A percentile compares a stretch with the other conserved stretches of the same genome.
phyloP scores from a whole-genome alignment of 1,284 basidiomycete species.

The Wolfiporia cocos region DNA sequence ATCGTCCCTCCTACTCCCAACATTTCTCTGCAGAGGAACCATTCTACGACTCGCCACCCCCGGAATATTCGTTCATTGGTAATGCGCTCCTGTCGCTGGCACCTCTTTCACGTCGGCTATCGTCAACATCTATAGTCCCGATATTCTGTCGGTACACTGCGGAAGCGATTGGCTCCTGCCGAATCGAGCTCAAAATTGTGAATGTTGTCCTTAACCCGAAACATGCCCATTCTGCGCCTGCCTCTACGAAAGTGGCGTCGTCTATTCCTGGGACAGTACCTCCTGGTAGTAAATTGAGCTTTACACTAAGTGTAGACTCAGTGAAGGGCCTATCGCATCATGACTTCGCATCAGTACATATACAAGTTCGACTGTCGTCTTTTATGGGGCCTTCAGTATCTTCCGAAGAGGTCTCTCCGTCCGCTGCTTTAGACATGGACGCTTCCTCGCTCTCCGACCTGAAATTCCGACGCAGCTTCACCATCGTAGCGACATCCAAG shows the following conservation, averaged over 20 bases:
- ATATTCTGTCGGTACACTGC: constrained; percentile 91
- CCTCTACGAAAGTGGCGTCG: constrained; percentile 65
- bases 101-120: constrained; percentile 74
- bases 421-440: constrained; percentile 70
- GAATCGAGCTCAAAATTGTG: constrained; percentile 75
- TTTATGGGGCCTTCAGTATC: constrained; percentile 66
- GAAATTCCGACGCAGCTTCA: constrained; percentile 76
- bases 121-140: constrained; percentile 69
- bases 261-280: constrained; percentile 59
- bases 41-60: constrained; percentile 84
- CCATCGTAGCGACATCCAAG: constrained; percentile 69
- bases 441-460: constrained; percentile 68
- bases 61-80: constrained; percentile 89
- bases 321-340: constrained; percentile 84
- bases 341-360: constrained; percentile 79
- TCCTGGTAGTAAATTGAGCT: constrained; percentile 73
- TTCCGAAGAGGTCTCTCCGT: constrained; percentile 81
- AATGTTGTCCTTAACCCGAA: constrained; percentile 60
- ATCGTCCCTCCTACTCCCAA: constrained; percentile 86
- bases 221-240: constrained; percentile 52
- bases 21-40: constrained; percentile 93
- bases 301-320: constrained; percentile 78
- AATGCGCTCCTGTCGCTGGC: constrained; percentile 80
- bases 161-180: constrained; percentile 90
- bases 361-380: constrained; percentile 79